phyloP scores from a whole-genome alignment of 1,139 yeast species.

The Pichiaceae sp. region DNA sequence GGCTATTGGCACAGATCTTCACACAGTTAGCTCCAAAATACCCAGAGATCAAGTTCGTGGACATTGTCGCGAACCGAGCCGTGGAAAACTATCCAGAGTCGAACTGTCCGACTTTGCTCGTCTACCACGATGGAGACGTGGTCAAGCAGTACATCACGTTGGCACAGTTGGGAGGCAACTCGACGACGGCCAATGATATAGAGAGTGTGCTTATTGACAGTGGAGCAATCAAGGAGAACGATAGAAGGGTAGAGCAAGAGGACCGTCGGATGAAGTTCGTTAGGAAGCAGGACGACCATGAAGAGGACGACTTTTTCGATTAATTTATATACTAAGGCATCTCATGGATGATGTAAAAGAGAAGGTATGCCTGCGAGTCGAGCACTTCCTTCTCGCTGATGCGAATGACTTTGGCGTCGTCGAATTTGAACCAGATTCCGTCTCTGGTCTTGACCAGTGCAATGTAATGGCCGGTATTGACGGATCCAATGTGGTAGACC shows the following conservation, averaged over 20 bases:
- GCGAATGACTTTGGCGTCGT: constrained; percentile 77
- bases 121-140: constrained; percentile 71
- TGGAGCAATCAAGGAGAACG: constrained; percentile 57
- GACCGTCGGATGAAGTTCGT: constrained; percentile 31
- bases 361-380: constrained; percentile 64
- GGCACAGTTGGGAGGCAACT: constrained; percentile 76
- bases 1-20: constrained; percentile 54
- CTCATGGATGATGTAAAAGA: constrained; percentile 64
- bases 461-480: constrained; percentile 90
- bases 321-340: constrained; percentile 16
- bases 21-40: constrained; percentile 45
- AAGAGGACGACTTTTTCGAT: constrained; percentile 41
- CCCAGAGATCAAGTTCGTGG: constrained; percentile 84
- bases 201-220: constrained; percentile 60
- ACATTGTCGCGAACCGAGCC: constrained; percentile 81
- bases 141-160: constrained; percentile 73
- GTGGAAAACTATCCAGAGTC: constrained; percentile 85
- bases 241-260: constrained; percentile 48
- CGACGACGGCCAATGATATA: constrained; percentile 57
- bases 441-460: constrained; percentile 64
- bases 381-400: constrained; percentile 59
- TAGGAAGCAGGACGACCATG: constrained; percentile 41
- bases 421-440: constrained; percentile 83
- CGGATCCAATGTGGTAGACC: constrained; percentile 84
- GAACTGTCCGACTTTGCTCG: constrained; percentile 83